Conservation (phyloP, 768 basidiomycete genomes). For the Suillus sp. region DNA sequence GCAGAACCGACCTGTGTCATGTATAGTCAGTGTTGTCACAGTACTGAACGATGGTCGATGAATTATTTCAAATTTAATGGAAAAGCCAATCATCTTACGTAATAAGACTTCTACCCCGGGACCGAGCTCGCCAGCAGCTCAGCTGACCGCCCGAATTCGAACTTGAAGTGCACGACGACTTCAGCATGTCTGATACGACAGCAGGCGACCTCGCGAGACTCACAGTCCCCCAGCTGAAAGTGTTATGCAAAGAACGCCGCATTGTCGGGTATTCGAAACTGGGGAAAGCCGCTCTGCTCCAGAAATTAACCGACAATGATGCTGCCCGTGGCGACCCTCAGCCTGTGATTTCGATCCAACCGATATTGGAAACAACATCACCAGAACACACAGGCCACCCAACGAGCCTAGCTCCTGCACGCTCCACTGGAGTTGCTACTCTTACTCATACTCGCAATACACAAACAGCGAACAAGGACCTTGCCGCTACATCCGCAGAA, state of each 20-base stretch:
- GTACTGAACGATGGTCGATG: too few species aligned
- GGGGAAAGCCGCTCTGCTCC: slow-evolving; percentile 55
- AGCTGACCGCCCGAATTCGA: too few species aligned
- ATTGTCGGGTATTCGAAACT: slow-evolving; percentile 71
- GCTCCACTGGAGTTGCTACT: not conserved
- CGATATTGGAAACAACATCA: not conserved
- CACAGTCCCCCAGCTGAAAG: slow-evolving; percentile 65
- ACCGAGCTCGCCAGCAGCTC: too few species aligned
- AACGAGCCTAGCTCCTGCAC: not conserved
- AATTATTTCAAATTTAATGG: too few species aligned
- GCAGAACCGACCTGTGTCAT: too few species aligned
- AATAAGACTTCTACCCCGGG: too few species aligned
- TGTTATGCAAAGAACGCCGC: slow-evolving; percentile 63
- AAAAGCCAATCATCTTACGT: too few species aligned
- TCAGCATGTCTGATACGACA: not conserved
- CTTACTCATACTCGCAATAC: not conserved
- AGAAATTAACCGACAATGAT: slow-evolving; percentile 37
- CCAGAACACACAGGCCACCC: not conserved
- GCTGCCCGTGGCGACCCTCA: not conserved
- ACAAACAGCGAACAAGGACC: not conserved
- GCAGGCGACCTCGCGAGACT: slow-evolving; percentile 36
- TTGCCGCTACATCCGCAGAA: not conserved
- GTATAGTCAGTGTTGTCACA: too few species aligned
- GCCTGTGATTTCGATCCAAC: not conserved
- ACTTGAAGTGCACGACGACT: not conserved